These are phyloP conservation scores for Typha latifolia DNA, from an alignment of 176 grass and related monocot genomes.

Conservation along the genomic window DNA sequence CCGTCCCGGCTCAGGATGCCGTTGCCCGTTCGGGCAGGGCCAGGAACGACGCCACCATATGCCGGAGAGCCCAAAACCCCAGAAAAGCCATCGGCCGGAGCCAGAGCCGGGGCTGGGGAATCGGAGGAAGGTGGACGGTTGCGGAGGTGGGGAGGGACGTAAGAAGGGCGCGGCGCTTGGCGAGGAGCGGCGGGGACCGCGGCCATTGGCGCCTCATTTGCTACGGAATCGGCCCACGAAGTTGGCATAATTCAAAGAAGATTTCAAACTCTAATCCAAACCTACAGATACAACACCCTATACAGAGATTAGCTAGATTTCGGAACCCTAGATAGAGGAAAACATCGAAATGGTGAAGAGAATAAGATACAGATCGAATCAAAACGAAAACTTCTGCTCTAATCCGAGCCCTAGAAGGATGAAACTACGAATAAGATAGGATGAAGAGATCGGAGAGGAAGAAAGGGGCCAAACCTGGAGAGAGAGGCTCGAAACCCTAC, in stretches of 20 bases:
- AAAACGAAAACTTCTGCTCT: too few relatives aligned
- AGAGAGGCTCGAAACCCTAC: too few relatives aligned
- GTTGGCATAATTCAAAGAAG: conserved; percentile 85
- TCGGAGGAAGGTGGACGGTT: conserved; percentile 22
- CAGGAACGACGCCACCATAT: conserved; percentile 19
- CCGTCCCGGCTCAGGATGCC: not conserved
- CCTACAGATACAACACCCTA: too few relatives aligned
- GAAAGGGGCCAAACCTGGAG: too few relatives aligned
- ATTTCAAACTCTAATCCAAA: not conserved
- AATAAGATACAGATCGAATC: too few relatives aligned
- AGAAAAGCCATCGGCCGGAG: conserved; percentile 12
- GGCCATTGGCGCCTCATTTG: conserved; percentile 58
- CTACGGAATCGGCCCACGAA: conserved; percentile 99
- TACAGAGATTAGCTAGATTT: too few relatives aligned
- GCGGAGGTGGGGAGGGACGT: conserved; percentile 88
- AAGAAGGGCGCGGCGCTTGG: conserved; percentile 33
- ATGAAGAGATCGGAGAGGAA: too few relatives aligned
- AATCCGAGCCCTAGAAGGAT: too few relatives aligned
- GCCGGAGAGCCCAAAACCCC: conserved; percentile 16
- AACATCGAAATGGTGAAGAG: too few relatives aligned
- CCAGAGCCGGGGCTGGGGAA: not conserved
- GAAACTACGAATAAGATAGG: too few relatives aligned
- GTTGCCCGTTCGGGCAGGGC: conserved; percentile 18
- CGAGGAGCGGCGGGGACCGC: conserved; percentile 26
- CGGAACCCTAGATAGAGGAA: too few relatives aligned